Evolutionary conservation across 1,139 yeast species (phyloP).

Genomic region (Pichia sp.): DNA sequence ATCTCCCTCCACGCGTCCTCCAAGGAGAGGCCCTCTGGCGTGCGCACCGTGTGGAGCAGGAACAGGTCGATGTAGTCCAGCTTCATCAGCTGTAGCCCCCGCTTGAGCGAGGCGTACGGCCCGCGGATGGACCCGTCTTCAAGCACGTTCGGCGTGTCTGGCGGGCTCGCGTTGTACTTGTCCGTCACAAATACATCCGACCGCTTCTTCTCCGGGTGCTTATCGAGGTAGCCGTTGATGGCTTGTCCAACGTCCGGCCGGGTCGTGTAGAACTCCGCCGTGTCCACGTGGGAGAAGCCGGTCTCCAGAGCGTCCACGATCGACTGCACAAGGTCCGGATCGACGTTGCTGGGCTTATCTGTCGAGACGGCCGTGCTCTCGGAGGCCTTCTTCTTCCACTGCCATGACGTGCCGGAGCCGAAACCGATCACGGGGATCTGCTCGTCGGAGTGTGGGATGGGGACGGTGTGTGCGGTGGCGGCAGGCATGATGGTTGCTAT

Average conservation of each 20-base stretch:
- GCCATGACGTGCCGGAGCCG: conserved; percentile 67
- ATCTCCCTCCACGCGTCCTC: conserved; percentile 52
- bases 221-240: conserved; percentile 22
- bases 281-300: conserved; percentile 51
- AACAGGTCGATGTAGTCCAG: conserved; percentile 66
- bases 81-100: conserved; percentile 43
- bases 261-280: conserved; percentile 58
- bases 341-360: conserved; percentile 28
- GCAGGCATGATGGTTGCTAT: not conserved
- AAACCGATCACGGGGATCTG: conserved; percentile 37
- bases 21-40: conserved; percentile 39
- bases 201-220: conserved; percentile 38
- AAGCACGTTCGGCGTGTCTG: not conserved
- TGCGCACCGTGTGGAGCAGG: conserved; percentile 57
- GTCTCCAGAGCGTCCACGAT: conserved; percentile 39
- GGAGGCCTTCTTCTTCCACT: conserved; percentile 41
- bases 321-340: conserved; percentile 40
- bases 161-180: conserved; percentile 38
- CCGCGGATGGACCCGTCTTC: conserved; percentile 33
- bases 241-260: conserved; percentile 54
- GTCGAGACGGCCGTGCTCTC: conserved; percentile 24
- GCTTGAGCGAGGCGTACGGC: conserved; percentile 49
- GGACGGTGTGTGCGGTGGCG: not conserved
- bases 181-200: conserved; percentile 54
- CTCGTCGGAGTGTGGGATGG: conserved; percentile 26